Evolutionary conservation across 2,329 filamentous ascomycete species (phyloP), one percentile per base, ranked within the genome.

Genomic region (Calonectria fujianensis): DNA sequence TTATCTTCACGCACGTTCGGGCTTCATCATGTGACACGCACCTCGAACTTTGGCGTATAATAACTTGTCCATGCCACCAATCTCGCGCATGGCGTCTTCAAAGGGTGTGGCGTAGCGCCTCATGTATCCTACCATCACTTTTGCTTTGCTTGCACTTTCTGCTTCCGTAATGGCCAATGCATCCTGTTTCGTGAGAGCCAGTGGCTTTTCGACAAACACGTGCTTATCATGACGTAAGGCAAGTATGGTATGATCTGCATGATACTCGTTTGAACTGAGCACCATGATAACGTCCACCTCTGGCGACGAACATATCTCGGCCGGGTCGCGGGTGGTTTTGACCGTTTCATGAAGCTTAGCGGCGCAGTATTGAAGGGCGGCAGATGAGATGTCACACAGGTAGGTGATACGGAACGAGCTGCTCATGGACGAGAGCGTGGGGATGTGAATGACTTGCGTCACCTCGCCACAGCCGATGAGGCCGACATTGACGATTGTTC

Each of bases 131-230:
- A 48, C 45, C 45, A 48, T 48, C 3, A 48, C 45, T 2, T 13
- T 48, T n/a, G 45, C 45, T 48, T 24, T 48, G 45, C 45, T 48
- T 48, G 45, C n/a, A n/a, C 45, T 24, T 6, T 48, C 45, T 14
- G 45, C 45, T 13, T 48, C 45, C n/a, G 45, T n/a, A 48, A 48
- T 48, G n/a, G 45, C 45, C 45, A 24, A 48, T 11, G 45, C 45
- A 13, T 48, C 45, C 13, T 48, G 45, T 24, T 48, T 48, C 10
- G 45, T 48, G 20, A 48, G 45, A n/a, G n/a, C 45, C n/a, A 48
- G 45, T n/a, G 45, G 45, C n/a, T 48, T 48, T n/a, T 48, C 45
- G 45, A 48, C 45, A 48, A 48, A 48, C 9, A 48, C 45, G n/a
- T 48, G 45, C 45, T 48, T 48, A 48, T 48, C 45, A 13, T 48